Conservation (phyloP, 1,139 yeast species). For the Starmera stellimalicola region DNA sequence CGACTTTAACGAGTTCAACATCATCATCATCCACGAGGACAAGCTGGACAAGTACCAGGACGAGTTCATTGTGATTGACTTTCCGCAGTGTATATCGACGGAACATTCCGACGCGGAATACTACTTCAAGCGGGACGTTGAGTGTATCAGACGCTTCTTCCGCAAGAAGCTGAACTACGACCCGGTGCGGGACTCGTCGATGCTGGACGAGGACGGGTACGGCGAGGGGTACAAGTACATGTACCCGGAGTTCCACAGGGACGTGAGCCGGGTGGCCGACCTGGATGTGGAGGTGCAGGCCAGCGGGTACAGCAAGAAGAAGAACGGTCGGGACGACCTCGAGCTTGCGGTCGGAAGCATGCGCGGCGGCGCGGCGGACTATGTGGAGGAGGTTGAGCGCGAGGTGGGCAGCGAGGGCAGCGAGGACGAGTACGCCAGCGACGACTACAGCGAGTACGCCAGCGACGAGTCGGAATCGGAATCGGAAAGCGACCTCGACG, state of each 20-base stretch:
- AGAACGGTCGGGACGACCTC: constrained; percentile 57
- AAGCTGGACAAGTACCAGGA: constrained; percentile 41
- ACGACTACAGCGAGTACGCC: constrained; percentile 22
- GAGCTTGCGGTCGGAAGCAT: constrained; percentile 63
- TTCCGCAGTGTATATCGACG: constrained; percentile 95
- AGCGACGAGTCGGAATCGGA: constrained; percentile 26
- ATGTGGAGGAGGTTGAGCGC: constrained; percentile 27
- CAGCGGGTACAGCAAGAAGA: constrained; percentile 79
- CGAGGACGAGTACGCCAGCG: constrained; percentile 16
- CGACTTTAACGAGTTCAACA: constrained; percentile 94
- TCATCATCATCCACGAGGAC: constrained; percentile 64
- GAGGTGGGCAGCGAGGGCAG: constrained; percentile 21
- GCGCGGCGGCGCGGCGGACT: constrained; percentile 38
- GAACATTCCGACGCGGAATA: constrained; percentile 83
- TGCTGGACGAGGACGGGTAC: constrained; percentile 69
- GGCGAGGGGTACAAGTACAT: constrained; percentile 75
- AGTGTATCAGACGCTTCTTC: constrained; percentile 79
- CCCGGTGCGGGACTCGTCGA: constrained; percentile 53
- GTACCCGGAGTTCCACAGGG: constrained; percentile 73
- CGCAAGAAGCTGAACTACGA: constrained; percentile 65
- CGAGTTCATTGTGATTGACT: constrained; percentile 86
- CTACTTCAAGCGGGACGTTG: constrained; percentile 87
- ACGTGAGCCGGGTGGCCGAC: constrained; percentile 55
- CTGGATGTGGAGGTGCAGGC: constrained; percentile 84
- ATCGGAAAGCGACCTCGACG: constrained; percentile 31